Evolutionary conservation across 2,329 filamentous ascomycete species (phyloP), one percentile per base, ranked within the genome.

Genomic region (Tolypocladium ophioglossoides): DNA sequence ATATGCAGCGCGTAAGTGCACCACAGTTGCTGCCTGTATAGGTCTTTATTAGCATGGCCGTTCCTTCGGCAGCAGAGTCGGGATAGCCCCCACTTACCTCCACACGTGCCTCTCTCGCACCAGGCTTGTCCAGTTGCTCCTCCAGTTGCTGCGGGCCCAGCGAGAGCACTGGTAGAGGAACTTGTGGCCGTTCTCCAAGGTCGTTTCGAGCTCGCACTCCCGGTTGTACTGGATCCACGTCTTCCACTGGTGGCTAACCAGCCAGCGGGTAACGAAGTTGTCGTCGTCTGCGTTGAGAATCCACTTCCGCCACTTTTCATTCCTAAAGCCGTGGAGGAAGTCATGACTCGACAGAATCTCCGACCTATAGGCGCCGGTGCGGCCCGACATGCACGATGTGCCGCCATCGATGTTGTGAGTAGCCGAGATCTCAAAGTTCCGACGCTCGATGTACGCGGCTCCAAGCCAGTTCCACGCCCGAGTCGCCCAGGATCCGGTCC

Each of bases 91-190:
- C 1, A 20, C 27, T 27, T n/a, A 96, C 91, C 74, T 84, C 84
- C 88, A 90, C 65, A 96, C 89, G 66, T 90, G 82, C 67, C 86
- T 78, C 72, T 96, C 92, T 59, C 83, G 82, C 59, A 92, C 80
- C 66, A 96, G 78, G 70, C 90, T 96, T 52, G 90, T 96, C 71
- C 90, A 85, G 71, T 97, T 97, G 76, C 91, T 96, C 67, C 92
- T 82, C 92, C 92, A 97, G 72, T 97, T 97, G 77, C 91, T 96
- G 65, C 92, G 85, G 46, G 94, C 91, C 92, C 92, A 97, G 50
- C 92, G 83, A 49, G 92, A 83, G 72, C 92, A 97, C 72, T 97
- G 92, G 67, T 89, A 92, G 59, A 97, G 76, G 66, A 95, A 97
- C 66, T 91, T 95, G 54, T 80, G 76, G 67, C 91, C 87, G 68